These are phyloP conservation scores for Nakazawaea anatomiae DNA, from an alignment of 805 yeast genomes.

Conservation along the genomic window DNA sequence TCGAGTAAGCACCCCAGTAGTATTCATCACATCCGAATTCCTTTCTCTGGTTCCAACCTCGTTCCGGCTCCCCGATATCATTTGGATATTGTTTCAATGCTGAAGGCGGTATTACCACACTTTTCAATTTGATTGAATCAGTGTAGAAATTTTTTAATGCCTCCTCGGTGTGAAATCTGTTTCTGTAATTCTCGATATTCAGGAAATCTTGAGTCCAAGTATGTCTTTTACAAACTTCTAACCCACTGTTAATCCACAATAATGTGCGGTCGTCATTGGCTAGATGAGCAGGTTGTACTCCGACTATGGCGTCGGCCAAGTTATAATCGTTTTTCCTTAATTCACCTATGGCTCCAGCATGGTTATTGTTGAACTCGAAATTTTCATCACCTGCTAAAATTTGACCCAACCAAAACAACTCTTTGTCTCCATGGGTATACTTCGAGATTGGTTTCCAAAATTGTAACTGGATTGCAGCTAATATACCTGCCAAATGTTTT, in stretches of 20 bases:
- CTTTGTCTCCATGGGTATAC: conserved; percentile 74
- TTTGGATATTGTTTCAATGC: conserved; percentile 31
- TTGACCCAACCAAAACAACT: conserved; percentile 69
- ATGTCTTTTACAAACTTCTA: conserved; percentile 48
- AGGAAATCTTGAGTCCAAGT: conserved; percentile 34
- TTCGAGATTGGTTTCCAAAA: conserved; percentile 36
- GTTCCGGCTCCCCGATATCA: conserved; percentile 33
- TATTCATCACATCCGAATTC: conserved; percentile 48
- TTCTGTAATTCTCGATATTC: conserved; percentile 21
- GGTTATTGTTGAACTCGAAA: conserved; percentile 42
- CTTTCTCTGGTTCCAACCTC: conserved; percentile 54
- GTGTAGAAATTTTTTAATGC: conserved; percentile 29
- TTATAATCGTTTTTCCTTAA: conserved; percentile 22
- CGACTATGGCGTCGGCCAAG: conserved; percentile 5
- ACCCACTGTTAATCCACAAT: conserved; percentile 69
- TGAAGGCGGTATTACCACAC: conserved; percentile 43
- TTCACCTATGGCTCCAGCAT: conserved; percentile 54
- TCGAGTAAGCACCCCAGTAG: conserved; percentile 42
- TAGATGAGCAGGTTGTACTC: conserved; percentile 52
- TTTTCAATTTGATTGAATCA: conserved; percentile 31
- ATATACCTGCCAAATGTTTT: conserved; percentile 42
- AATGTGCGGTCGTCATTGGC: conserved; percentile 43
- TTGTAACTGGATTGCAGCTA: conserved; percentile 38
- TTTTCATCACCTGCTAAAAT: conserved; percentile 48
- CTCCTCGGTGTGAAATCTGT: conserved; percentile 13